phyloP scores from a whole-genome alignment of 2,329 filamentous ascomycete genomes.

The Calonectria pseudoreteaudii region DNA sequence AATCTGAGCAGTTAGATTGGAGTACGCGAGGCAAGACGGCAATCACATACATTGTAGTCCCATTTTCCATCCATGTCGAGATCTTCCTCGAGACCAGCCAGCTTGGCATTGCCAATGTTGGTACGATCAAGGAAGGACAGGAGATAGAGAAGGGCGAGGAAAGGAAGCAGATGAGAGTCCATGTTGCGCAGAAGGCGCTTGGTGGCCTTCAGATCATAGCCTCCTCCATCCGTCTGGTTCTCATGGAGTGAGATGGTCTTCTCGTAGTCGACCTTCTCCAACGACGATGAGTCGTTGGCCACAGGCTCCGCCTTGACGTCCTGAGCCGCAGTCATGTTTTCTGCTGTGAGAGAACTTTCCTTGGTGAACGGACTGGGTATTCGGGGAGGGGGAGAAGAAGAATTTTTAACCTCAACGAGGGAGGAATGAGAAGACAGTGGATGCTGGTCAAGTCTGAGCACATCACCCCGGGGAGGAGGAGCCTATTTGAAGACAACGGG shows the following conservation, averaged over 20 bases:
- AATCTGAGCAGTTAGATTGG: constrained; percentile 43
- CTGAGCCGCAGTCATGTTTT: constrained; percentile 7
- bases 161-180: constrained; percentile 68
- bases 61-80: constrained; percentile 47
- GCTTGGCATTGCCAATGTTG: constrained; percentile 67
- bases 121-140: constrained; percentile 61
- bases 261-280: constrained; percentile 44
- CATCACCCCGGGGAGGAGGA: constrained; percentile 35
- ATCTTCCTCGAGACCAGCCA: constrained; percentile 62
- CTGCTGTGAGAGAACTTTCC: background rate
- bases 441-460: constrained; percentile 36
- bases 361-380: background rate
- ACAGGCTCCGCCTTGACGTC: constrained; percentile 27
- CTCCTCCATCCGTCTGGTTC: constrained; percentile 34
- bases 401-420: background rate
- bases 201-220: constrained; percentile 53
- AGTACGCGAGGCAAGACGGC: background rate
- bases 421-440: constrained; percentile 32
- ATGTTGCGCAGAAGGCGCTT: constrained; percentile 65
- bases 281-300: constrained; percentile 39
- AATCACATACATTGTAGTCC: constrained; percentile 48
- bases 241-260: constrained; percentile 42
- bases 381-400: constrained; percentile 9
- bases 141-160: constrained; percentile 70
- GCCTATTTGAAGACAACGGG: constrained; percentile 32